Evolutionary conservation across 805 yeast species (phyloP).

Genomic region (Sugiyamaella chiloensis): DNA sequence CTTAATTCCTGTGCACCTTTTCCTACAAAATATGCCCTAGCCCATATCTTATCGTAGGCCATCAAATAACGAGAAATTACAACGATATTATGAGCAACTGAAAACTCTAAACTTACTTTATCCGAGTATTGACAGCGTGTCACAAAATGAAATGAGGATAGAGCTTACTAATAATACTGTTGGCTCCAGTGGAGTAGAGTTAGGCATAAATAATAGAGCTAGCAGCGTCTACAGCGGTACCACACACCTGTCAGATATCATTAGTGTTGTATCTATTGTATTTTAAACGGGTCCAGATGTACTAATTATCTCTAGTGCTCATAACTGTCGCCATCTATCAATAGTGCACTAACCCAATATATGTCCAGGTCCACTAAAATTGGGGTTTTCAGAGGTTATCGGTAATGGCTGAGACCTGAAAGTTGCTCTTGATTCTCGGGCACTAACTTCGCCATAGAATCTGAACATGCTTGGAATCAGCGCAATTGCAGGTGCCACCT

Average conservation of each 20-base stretch:
- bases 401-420: constrained; percentile 12
- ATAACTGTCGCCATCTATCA: not conserved
- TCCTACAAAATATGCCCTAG: not conserved
- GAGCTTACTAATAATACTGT: too few relatives aligned
- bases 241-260: too few relatives aligned
- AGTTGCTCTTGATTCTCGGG: constrained; percentile 37
- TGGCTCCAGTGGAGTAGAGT: too few relatives aligned
- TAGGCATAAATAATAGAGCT: too few relatives aligned
- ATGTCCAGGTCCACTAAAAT: constrained; percentile 9
- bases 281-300: too few relatives aligned
- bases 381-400: constrained; percentile 11
- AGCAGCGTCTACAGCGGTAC: too few relatives aligned
- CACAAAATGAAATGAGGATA: too few relatives aligned
- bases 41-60: not conserved
- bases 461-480: constrained; percentile 52
- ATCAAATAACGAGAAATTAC: too few relatives aligned
- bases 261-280: not conserved
- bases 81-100: too few relatives aligned
- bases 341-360: not conserved
- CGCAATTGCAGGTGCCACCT: constrained; percentile 48
- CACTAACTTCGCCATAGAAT: constrained; percentile 61
- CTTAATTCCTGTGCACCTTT: too few relatives aligned
- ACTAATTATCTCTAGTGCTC: not conserved
- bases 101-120: too few relatives aligned
- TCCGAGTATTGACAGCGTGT: too few relatives aligned